Percentiles rank a stretch among this genome's conserved stretches.
Conservation (phyloP, 257 asterid genomes). For the Nicotiana attenuata region DNA sequence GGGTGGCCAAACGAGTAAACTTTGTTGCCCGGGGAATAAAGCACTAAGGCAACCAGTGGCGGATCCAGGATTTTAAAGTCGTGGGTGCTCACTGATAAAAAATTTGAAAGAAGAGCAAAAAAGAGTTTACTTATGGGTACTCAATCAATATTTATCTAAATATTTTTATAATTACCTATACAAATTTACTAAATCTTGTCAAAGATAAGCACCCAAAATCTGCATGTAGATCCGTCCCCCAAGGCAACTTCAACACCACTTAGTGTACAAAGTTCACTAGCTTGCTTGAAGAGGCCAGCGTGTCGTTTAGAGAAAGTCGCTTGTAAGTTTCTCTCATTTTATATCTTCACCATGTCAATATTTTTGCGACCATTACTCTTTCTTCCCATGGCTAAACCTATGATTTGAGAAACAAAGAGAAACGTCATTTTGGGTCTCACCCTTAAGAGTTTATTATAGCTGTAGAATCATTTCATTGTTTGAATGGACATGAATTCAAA, state of each 20-base stretch:
- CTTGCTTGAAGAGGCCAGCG: slow-evolving; percentile 53
- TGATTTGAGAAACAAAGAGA: not conserved
- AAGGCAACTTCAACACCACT: slow-evolving; percentile 44
- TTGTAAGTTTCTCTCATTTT: slow-evolving; percentile 41
- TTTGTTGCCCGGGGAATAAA: slow-evolving; percentile 41
- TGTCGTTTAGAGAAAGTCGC: slow-evolving; percentile 62
- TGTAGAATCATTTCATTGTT: not conserved
- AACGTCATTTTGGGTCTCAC: not conserved
- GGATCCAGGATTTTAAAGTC: too few relatives aligned
- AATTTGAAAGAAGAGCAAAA: too few relatives aligned
- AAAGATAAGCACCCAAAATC: too few relatives aligned
- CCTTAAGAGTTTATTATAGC: not conserved
- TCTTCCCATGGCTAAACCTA: not conserved
- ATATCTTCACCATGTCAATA: slow-evolving; percentile 50
- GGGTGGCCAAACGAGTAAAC: slow-evolving; percentile 57
- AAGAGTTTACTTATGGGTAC: too few relatives aligned
- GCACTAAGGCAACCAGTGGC: too few relatives aligned
- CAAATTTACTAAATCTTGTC: too few relatives aligned
- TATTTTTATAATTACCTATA: too few relatives aligned
- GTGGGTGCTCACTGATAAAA: too few relatives aligned
- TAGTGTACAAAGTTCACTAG: slow-evolving; percentile 55
- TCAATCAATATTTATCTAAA: too few relatives aligned
- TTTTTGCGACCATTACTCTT: slow-evolving; percentile 40
- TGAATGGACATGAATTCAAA: not conserved
- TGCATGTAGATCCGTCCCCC: too few relatives aligned